A percentile compares a stretch with the other conserved stretches of the same genome.
These are phyloP conservation scores for Barbatosphaeria neglecta DNA, from an alignment of 495 filamentous ascomycete genomes.

Conservation along the genomic window DNA sequence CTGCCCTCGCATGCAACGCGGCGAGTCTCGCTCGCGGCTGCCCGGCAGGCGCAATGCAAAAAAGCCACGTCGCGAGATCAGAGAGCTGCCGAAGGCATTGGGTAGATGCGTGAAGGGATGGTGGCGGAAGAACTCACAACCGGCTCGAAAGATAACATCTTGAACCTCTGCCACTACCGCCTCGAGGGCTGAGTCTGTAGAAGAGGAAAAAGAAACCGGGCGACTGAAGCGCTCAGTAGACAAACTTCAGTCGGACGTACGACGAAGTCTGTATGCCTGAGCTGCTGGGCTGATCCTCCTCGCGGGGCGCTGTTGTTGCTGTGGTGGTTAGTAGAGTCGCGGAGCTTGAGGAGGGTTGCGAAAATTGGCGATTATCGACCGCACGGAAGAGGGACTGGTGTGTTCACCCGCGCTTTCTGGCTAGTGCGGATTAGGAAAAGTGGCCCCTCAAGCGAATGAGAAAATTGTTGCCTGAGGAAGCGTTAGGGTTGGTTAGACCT, in stretches of 20 bases:
- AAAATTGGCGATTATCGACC: background rate
- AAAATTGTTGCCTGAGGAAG: background rate
- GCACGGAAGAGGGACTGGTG: background rate
- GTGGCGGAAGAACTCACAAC: background rate
- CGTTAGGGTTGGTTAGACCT: background rate
- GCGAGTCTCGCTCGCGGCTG: background rate
- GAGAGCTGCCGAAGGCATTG: background rate
- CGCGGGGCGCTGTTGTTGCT: background rate
- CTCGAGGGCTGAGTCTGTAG: background rate
- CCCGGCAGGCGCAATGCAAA: background rate
- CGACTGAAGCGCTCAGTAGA: slow-evolving; percentile 2
- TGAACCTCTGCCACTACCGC: background rate
- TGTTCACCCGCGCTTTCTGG: background rate
- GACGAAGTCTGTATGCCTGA: slow-evolving; percentile 1
- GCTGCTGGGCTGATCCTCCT: background rate
- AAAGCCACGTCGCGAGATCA: no score
- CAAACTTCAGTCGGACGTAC: background rate
- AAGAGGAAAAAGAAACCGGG: background rate
- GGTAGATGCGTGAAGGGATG: background rate
- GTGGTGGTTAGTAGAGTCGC: background rate
- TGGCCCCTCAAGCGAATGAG: background rate
- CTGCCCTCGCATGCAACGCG: no score
- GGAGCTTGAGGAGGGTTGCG: background rate
- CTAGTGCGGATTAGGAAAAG: background rate
- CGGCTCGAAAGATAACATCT: background rate